phyloP scores from a whole-genome alignment of 1,284 basidiomycete genomes.

The Austroboletus novae-zelandiae region DNA sequence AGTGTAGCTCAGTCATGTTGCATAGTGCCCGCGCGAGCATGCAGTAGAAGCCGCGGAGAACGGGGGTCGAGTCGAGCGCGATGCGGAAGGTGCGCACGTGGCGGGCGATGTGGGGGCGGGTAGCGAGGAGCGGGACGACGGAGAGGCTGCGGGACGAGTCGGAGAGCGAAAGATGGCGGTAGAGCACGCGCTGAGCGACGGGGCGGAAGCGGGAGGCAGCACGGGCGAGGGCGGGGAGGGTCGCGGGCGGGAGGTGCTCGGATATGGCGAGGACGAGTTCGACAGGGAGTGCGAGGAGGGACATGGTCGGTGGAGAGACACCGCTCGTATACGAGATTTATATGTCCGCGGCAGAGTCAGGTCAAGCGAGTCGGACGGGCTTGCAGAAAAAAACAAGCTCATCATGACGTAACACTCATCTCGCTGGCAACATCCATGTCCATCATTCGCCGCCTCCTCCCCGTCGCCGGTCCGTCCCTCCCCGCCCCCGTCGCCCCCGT shows the following conservation, averaged over 20 bases:
- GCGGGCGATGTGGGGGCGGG: conserved; percentile 49
- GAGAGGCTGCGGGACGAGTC: conserved; percentile 42
- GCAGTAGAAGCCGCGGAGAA: conserved; percentile 47
- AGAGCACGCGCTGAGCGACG: conserved; percentile 59
- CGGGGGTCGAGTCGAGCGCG: conserved; percentile 42
- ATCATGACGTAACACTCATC: conserved; percentile 8
- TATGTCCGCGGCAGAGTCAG: background rate
- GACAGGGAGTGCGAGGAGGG: conserved; percentile 43
- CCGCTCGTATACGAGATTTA: background rate
- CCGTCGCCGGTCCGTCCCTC: background rate
- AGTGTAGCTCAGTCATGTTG: conserved; percentile 55
- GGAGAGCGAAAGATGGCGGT: conserved; percentile 52
- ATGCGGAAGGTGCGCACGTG: conserved; percentile 61
- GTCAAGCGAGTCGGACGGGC: background rate
- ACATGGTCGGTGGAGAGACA: background rate
- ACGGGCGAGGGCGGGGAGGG: conserved; percentile 48
- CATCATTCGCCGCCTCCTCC: background rate
- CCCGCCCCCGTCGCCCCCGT: too few species aligned
- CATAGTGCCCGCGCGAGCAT: conserved; percentile 50
- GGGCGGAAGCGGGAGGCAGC: conserved; percentile 42
- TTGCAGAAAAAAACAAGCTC: background rate
- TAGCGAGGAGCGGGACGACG: conserved; percentile 54
- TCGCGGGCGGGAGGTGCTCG: conserved; percentile 31
- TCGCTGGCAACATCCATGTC: conserved; percentile 9
- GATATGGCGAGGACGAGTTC: conserved; percentile 55